Evolutionary conservation across 345 rosid genomes (phyloP).

Genomic region (Bruguiera gymnorhiza): DNA sequence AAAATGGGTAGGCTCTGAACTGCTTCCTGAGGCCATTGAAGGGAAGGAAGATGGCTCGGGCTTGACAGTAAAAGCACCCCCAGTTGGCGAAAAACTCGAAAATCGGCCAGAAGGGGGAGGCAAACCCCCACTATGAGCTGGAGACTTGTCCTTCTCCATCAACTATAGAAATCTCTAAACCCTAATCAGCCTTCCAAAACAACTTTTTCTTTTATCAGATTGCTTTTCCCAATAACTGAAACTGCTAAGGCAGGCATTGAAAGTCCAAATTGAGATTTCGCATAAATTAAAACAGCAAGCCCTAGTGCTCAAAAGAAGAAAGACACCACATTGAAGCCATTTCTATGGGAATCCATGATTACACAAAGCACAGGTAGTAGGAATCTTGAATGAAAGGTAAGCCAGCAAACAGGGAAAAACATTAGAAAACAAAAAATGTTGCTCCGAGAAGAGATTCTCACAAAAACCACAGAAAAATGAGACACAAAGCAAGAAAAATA

Average conservation of each 20-base stretch:
- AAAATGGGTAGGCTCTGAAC: constrained; percentile 36
- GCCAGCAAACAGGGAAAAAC: not conserved
- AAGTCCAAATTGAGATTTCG: not conserved
- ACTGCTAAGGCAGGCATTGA: not conserved
- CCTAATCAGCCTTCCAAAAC: not conserved
- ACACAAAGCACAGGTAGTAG: no score
- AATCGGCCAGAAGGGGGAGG: constrained; percentile 57
- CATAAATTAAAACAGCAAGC: not conserved
- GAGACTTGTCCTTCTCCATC: constrained; percentile 76
- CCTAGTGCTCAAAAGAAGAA: not conserved
- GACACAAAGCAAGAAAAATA: not conserved
- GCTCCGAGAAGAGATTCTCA: not conserved
- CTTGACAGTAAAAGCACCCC: constrained; percentile 43
- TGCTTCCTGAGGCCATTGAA: constrained; percentile 38
- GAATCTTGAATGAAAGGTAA: not conserved
- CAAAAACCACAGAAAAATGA: not conserved
- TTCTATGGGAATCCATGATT: no score
- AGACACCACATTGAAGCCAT: no score
- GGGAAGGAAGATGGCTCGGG: constrained; percentile 47
- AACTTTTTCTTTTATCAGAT: not conserved
- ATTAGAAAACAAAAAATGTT: not conserved
- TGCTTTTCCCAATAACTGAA: no score
- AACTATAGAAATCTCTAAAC: constrained; percentile 7
- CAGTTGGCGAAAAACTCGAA: constrained; percentile 47
- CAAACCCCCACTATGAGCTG: constrained; percentile 44